Percentiles rank a stretch among this genome's conserved stretches.
Evolutionary conservation across 441 rosid genomes (phyloP).

Genomic region (Jatropha multifida): DNA sequence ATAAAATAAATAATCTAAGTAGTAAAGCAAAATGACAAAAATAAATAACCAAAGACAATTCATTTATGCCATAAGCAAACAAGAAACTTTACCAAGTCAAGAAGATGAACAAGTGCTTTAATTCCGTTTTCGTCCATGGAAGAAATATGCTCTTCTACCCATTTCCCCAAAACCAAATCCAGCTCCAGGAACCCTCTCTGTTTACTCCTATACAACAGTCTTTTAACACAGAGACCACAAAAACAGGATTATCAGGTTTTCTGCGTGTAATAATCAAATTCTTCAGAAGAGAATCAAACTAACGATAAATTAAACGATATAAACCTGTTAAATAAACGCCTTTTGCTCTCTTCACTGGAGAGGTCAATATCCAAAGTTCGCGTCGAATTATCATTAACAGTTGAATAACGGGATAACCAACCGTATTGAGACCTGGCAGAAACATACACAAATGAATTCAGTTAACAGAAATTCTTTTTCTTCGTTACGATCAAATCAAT

Average conservation of each 20-base stretch:
- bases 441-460: conserved; percentile 5
- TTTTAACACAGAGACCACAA: conserved; percentile 10
- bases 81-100: conserved; percentile 59
- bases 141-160: conserved; percentile 75
- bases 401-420: conserved; percentile 45
- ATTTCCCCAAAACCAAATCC: conserved; percentile 84
- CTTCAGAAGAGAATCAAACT: neutral
- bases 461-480: neutral
- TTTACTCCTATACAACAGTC: conserved; percentile 88
- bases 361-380: conserved; percentile 52
- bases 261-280: neutral
- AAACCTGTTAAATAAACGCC: conserved; percentile 76
- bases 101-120: conserved; percentile 73
- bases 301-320: neutral
- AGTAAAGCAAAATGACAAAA: neutral
- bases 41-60: neutral
- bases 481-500: neutral
- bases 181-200: conserved; percentile 91
- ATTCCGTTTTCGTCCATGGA: conserved; percentile 74
- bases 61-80: neutral
- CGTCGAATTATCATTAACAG: conserved; percentile 18
- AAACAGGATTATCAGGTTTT: neutral
- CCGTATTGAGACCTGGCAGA: conserved; percentile 38
- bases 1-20: neutral
- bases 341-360: conserved; percentile 65